phyloP scores from a whole-genome alignment of 2,329 filamentous ascomycete species.

The Ceratocystis ficicola region DNA sequence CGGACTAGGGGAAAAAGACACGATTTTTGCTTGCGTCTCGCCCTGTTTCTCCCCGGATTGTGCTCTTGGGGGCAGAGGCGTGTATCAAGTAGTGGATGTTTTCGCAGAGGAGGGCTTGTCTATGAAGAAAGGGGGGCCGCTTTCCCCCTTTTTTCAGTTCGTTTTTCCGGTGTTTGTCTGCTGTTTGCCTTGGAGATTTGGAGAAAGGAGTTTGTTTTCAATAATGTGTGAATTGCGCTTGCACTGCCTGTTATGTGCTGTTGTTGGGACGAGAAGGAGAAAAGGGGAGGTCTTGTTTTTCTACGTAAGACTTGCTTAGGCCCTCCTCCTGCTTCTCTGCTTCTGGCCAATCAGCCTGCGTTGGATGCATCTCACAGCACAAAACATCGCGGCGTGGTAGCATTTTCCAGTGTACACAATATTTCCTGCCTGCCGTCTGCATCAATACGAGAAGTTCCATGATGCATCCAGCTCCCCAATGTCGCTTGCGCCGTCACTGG shows the following conservation, averaged over 20 bases:
- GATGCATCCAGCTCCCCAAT: background rate
- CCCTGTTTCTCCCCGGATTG: background rate
- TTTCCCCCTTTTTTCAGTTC: background rate
- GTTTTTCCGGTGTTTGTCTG: too few relatives aligned
- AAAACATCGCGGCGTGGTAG: background rate
- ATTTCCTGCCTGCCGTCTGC: conserved; percentile 2
- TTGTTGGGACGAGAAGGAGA: background rate
- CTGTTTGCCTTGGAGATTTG: background rate
- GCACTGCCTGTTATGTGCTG: background rate
- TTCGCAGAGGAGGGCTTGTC: background rate
- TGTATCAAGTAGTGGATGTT: background rate
- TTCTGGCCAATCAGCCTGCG: too few relatives aligned
- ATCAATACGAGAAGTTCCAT: background rate
- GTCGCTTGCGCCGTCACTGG: background rate
- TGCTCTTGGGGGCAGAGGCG: background rate
- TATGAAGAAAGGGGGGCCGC: background rate
- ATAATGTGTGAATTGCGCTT: too few relatives aligned
- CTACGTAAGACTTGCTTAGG: too few relatives aligned
- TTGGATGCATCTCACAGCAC: too few relatives aligned
- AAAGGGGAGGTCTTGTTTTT: background rate
- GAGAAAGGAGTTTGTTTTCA: background rate
- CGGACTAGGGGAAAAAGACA: too few relatives aligned
- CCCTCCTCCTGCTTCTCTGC: too few relatives aligned
- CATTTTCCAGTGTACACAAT: background rate
- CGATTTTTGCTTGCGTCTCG: background rate